Percentiles rank a stretch among this genome's conserved stretches.
Evolutionary conservation across 306 rosid genomes (phyloP).

Genomic region (Gastrolobium villosum): DNA sequence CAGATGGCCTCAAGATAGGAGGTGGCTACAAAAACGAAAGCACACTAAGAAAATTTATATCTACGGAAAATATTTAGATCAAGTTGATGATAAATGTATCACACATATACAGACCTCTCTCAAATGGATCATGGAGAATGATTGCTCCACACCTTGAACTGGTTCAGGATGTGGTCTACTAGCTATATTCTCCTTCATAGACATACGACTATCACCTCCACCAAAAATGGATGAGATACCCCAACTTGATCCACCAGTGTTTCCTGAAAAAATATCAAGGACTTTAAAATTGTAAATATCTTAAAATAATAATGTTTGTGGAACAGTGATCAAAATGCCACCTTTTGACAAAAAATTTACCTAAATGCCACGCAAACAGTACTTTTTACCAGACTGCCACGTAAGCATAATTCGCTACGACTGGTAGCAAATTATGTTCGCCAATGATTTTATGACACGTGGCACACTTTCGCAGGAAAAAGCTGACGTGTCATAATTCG

Average conservation of each 20-base stretch:
- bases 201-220: constrained; percentile 69
- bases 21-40: constrained; percentile 77
- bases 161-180: constrained; percentile 71
- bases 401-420: too few species aligned
- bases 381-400: too few species aligned
- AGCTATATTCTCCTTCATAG: constrained; percentile 65
- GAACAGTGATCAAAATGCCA: too few species aligned
- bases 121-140: constrained; percentile 80
- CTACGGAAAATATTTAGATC: constrained; percentile 28
- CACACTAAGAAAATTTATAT: constrained; percentile 33
- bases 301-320: constrained; percentile 9
- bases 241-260: constrained; percentile 74
- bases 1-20: constrained; percentile 88
- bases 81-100: constrained; percentile 30
- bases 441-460: too few species aligned
- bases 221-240: constrained; percentile 97
- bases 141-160: constrained; percentile 68
- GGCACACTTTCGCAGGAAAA: too few species aligned
- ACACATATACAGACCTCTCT: constrained; percentile 72
- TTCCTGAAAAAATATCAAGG: constrained; percentile 60
- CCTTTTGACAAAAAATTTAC: too few species aligned
- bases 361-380: too few species aligned
- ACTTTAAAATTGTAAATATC: constrained; percentile 24
- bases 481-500: too few species aligned
- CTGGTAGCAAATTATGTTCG: too few species aligned